Evolutionary conservation across 2,329 filamentous ascomycete species (phyloP).

Genomic region (Talaromyces pinophilus): DNA sequence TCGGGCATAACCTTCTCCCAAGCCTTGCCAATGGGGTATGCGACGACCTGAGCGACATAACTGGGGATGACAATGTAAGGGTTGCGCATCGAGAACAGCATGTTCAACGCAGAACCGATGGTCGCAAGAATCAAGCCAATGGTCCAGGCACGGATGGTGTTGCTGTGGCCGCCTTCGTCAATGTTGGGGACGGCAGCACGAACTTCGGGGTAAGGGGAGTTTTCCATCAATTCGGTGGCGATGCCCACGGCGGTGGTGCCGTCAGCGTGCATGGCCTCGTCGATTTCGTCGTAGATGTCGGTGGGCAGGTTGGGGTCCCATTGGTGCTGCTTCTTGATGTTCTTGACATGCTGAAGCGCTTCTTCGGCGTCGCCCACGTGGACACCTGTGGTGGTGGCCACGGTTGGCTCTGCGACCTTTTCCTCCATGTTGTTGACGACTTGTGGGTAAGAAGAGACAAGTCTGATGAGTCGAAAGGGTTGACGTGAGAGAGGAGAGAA

Average conservation of each 20-base stretch:
- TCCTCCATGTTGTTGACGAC: slow-evolving; percentile 14
- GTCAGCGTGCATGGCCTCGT: slow-evolving; percentile 58
- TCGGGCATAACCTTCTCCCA: slow-evolving; percentile 45
- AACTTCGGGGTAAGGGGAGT: slow-evolving; percentile 69
- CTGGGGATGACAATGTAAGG: slow-evolving; percentile 62
- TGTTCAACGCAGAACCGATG: slow-evolving; percentile 62
- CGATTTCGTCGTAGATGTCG: slow-evolving; percentile 62
- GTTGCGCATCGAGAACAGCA: slow-evolving; percentile 59
- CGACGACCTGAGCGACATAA: slow-evolving; percentile 63
- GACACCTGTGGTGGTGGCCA: slow-evolving; percentile 29
- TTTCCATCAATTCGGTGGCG: slow-evolving; percentile 63
- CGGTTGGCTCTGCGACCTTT: slow-evolving; percentile 25
- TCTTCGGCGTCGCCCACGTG: slow-evolving; percentile 30
- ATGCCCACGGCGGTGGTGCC: slow-evolving; percentile 59
- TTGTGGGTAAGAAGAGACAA: slow-evolving; percentile 1
- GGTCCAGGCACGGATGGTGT: slow-evolving; percentile 65
- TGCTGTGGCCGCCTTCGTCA: slow-evolving; percentile 65
- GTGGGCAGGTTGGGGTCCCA: slow-evolving; percentile 67
- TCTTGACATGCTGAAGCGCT: slow-evolving; percentile 47
- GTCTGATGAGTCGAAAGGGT: not conserved
- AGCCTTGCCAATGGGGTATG: slow-evolving; percentile 54
- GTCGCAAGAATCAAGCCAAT: slow-evolving; percentile 64
- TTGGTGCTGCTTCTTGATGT: slow-evolving; percentile 62
- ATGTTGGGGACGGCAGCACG: slow-evolving; percentile 66
- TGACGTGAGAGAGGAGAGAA: slow-evolving; percentile 6